These are phyloP conservation scores for Ailanthus altissimus DNA, from an alignment of 345 rosid genomes.

Conservation along the genomic window DNA sequence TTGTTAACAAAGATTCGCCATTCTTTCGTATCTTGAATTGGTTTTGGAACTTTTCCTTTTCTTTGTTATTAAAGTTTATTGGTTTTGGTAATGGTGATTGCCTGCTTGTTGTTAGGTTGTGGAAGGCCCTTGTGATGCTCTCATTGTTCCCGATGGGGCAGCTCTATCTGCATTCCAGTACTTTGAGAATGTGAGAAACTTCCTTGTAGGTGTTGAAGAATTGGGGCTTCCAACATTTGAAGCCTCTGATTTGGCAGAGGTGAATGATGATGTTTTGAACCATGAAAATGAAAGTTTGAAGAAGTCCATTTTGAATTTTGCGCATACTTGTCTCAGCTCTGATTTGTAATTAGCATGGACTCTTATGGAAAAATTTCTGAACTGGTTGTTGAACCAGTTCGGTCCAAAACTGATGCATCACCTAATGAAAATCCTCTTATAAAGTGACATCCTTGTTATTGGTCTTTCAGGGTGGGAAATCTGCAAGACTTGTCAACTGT, in stretches of 20 bases:
- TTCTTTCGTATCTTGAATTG: not conserved
- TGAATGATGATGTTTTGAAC: slow-evolving; percentile 18
- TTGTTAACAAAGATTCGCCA: too few species aligned
- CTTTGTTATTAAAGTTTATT: not conserved
- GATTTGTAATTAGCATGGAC: slow-evolving; percentile 3
- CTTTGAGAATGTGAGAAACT: slow-evolving; percentile 89
- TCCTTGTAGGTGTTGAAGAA: slow-evolving; percentile 70
- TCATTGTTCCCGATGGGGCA: slow-evolving; percentile 73
- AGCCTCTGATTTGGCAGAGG: slow-evolving; percentile 90
- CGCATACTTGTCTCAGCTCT: not conserved
- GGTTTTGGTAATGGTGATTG: not conserved
- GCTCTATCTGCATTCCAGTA: slow-evolving; percentile 87
- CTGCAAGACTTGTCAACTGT: slow-evolving; percentile 70
- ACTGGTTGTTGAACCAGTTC: not conserved
- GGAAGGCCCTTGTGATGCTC: slow-evolving; percentile 74
- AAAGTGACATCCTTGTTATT: not conserved
- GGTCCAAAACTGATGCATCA: not conserved
- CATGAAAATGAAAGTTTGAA: not conserved
- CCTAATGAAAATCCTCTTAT: not conserved
- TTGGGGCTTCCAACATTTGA: slow-evolving; percentile 87
- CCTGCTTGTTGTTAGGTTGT: slow-evolving; percentile 53
- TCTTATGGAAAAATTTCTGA: not conserved
- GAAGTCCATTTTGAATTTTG: not conserved
- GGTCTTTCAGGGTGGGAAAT: slow-evolving; percentile 66
- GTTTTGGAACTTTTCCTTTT: not conserved